phyloP scores from a whole-genome alignment of 495 filamentous ascomycete genomes.

The Haplographium delicatum region DNA sequence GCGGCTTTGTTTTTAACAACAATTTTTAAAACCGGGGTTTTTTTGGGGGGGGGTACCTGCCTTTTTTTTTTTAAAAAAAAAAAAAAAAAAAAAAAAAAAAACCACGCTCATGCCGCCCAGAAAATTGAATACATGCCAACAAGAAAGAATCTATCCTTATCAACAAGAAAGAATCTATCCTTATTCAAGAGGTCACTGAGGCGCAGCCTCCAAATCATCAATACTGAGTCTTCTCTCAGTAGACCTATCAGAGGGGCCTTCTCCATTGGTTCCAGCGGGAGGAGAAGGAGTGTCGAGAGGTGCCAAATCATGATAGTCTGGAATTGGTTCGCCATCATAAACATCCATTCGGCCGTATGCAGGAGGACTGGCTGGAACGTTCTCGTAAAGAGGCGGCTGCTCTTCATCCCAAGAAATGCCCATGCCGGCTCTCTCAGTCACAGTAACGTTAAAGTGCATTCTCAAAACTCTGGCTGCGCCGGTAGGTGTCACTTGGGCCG shows the following conservation, averaged over 20 bases:
- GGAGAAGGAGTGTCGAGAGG: slow-evolving; percentile 7
- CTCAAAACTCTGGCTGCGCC: slow-evolving; percentile 86
- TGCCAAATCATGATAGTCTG: slow-evolving; percentile 25
- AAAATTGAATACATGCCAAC: not conserved
- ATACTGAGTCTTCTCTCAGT: not conserved
- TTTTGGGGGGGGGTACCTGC: too few species aligned
- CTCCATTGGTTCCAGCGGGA: slow-evolving; percentile 8
- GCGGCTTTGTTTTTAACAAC: not conserved
- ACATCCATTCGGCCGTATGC: slow-evolving; percentile 45
- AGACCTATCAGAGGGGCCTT: slow-evolving; percentile 4
- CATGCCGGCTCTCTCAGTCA: slow-evolving; percentile 81
- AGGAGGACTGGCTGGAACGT: slow-evolving; percentile 85
- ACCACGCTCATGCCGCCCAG: not conserved
- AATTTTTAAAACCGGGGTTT: not conserved
- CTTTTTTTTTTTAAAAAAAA: not conserved
- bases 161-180: not conserved
- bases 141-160: not conserved
- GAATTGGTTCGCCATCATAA: slow-evolving; percentile 24
- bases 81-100: slow-evolving; percentile 1
- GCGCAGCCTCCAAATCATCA: not conserved
- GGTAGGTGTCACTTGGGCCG: slow-evolving; percentile 71
- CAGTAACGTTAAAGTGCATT: slow-evolving; percentile 78
- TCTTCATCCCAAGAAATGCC: slow-evolving; percentile 98
- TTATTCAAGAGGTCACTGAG: too few species aligned
- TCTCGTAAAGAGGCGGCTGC: slow-evolving; percentile 88